Evolutionary conservation across 1,284 basidiomycete species (phyloP), one percentile per base, ranked within the genome.

Genomic region (Cerrena zonata): DNA sequence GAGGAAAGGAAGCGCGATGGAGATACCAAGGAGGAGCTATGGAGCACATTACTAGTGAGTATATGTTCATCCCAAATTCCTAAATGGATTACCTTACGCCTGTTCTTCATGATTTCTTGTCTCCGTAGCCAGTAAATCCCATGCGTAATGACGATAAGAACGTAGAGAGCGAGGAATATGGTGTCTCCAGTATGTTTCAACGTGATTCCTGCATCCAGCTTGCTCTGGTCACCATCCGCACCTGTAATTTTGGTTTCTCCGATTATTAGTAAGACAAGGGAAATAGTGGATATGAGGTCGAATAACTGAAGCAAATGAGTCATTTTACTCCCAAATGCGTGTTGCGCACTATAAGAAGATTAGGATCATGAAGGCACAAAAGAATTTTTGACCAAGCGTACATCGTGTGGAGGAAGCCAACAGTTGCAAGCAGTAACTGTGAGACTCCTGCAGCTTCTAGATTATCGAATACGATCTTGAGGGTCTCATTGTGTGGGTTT

Each of bases 321-420:
- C 5, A 58, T 19, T 40, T 39, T 2, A 13, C 56, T 15, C 24
- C 56, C 56, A 37, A 61, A 53, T 10, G 53, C 52, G 45, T 52
- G 49, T 42, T 62, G 56, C 12, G 43, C 61, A 56, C 51, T 68
- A 11, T 71, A 64, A 48, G 68, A 68, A 64, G 23, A 63, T 61
- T n/a, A n/a, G n/a, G n/a, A n/a, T n/a, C n/a, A n/a, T n/a, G n/a
- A n/a, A n/a, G n/a, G n/a, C n/a, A n/a, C n/a, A n/a, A n/a, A n/a
- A n/a, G n/a, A n/a, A n/a, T n/a, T n/a, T n/a, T n/a, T n/a, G 21
- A 72, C 24, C 22, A 27, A 19, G 72, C 82, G 56, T 69, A 84
- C 84, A 77, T 74, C 54, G 79, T 76, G 46, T 77, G 75, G 45
- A 85, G 59, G 57, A 86, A 77, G 3, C 82, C 82, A 24, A 84